Evolutionary conservation across 371 early-diverging fungal genomes (phyloP), one percentile per base, ranked within the genome.

Genomic region (Encephalitozoon intestinalis): DNA sequence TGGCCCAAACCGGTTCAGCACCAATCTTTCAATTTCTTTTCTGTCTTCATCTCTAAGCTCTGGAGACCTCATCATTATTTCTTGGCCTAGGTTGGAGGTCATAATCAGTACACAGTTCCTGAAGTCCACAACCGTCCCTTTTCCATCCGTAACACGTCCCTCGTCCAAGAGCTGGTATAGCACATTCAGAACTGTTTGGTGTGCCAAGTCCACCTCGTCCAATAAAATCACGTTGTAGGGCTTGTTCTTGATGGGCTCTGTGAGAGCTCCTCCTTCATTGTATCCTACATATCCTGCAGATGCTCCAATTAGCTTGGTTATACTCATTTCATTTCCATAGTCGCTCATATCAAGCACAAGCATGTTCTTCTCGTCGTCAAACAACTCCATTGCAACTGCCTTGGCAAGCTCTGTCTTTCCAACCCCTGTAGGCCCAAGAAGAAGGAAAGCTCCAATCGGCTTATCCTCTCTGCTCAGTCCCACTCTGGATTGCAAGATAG

Each of bases 171-270:
- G 88, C 76, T 91, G 90, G 50, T 91, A 88, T 31, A 92, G 83
- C 37, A 91, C 82, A 83, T 91, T 91, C 40, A 90, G 83, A 21
- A 91, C 90, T 70, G 89, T 90, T 66, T 87, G 86, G 72, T 93
- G 92, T 23, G 93, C 93, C 82, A 92, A 90, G 78, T 94, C 94
- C 64, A 94, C 86, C 84, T 94, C 94, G 82, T 94, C 94, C 34
- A 94, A 83, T 23, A 93, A 80, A 11, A 93, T 87, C 25, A 94
- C 91, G 11, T 90, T 86, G 76, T 93, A 92, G 9, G 92, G 93
- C 80, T 89, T 90, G 67, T 91, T 88, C 76, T 91, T 88, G 26
- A 93, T 89, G 1, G 91, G 89, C 78, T 94, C 93, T 50, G 93
- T 92, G 44, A 94, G 83, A 67, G 91, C 88, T 31, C 93, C 93